Conservation (phyloP, 2,329 filamentous ascomycete genomes). For the Byssochlamys sp. region DNA sequence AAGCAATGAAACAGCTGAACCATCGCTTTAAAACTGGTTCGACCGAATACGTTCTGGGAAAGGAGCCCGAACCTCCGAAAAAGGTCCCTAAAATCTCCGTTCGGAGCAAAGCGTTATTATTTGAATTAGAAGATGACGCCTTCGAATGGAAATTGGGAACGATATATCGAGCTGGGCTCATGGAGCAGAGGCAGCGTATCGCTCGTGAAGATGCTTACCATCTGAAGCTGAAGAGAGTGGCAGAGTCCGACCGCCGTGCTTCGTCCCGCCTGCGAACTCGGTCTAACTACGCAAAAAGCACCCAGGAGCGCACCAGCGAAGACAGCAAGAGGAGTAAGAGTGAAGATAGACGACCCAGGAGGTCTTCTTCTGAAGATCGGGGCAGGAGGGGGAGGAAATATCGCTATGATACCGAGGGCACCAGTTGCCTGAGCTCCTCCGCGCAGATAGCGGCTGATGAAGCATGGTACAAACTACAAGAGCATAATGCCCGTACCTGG, state of each 20-base stretch:
- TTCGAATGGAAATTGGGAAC: slow-evolving; percentile 96
- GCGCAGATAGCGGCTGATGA: slow-evolving; percentile 66
- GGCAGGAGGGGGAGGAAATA: slow-evolving; percentile 31
- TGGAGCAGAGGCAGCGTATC: slow-evolving; percentile 81
- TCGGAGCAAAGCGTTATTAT: slow-evolving; percentile 69
- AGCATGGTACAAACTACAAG: slow-evolving; percentile 64
- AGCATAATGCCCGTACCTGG: slow-evolving; percentile 83
- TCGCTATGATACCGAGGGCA: slow-evolving; percentile 70
- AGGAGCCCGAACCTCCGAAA: slow-evolving; percentile 76
- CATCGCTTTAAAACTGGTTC: slow-evolving; percentile 82
- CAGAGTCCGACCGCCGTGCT: slow-evolving; percentile 52
- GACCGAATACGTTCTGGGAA: slow-evolving; percentile 78
- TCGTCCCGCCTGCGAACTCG: slow-evolving; percentile 45
- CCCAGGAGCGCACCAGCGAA: slow-evolving; percentile 28
- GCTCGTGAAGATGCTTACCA: slow-evolving; percentile 84
- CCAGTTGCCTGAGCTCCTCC: slow-evolving; percentile 59
- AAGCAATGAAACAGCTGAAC: slow-evolving; percentile 81
- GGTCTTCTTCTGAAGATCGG: slow-evolving; percentile 19
- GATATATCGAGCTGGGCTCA: slow-evolving; percentile 79
- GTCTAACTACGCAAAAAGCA: slow-evolving; percentile 40
- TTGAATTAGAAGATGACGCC: slow-evolving; percentile 88
- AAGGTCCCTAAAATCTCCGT: slow-evolving; percentile 76
- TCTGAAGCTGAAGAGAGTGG: slow-evolving; percentile 75
- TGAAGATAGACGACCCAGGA: slow-evolving; percentile 38
- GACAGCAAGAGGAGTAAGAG: slow-evolving; percentile 46